These are phyloP conservation scores for Colletotrichum paranaense DNA, from an alignment of 2,329 filamentous ascomycete species.

Conservation along the genomic window DNA sequence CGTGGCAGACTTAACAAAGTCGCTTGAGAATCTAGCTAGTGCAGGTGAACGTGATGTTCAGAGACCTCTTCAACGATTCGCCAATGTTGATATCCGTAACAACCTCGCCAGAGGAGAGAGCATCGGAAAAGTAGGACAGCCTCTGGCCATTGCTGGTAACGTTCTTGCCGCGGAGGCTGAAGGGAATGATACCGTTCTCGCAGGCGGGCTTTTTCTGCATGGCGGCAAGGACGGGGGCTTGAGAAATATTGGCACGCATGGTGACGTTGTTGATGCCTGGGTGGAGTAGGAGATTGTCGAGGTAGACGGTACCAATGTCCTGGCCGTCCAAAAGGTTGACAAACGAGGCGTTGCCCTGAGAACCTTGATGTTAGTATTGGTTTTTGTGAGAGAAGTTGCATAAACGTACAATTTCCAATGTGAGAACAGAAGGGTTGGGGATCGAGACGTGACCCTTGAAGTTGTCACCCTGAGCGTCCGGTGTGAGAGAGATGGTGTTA, in stretches of 20 bases:
- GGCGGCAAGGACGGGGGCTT: slow-evolving; percentile 58
- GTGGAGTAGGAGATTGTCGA: slow-evolving; percentile 67
- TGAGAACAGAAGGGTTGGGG: slow-evolving; percentile 72
- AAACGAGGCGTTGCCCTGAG: slow-evolving; percentile 72
- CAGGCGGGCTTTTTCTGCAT: slow-evolving; percentile 60
- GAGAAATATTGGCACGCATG: slow-evolving; percentile 65
- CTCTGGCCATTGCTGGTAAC: slow-evolving; percentile 63
- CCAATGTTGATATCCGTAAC: slow-evolving; percentile 64
- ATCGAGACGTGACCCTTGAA: slow-evolving; percentile 70
- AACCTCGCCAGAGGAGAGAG: slow-evolving; percentile 63
- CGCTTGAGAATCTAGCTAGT: not conserved
- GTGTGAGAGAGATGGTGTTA: slow-evolving; percentile 56
- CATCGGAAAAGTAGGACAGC: slow-evolving; percentile 66
- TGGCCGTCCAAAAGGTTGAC: slow-evolving; percentile 64
- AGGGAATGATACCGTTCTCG: slow-evolving; percentile 63
- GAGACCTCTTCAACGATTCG: slow-evolving; percentile 35
- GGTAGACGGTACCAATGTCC: slow-evolving; percentile 65
- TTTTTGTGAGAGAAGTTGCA: not conserved
- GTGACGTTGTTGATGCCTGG: slow-evolving; percentile 69
- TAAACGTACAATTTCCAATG: slow-evolving; percentile 69
- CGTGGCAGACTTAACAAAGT: not conserved
- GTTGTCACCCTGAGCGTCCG: slow-evolving; percentile 62
- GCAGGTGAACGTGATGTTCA: slow-evolving; percentile 39
- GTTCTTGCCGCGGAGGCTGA: slow-evolving; percentile 64
- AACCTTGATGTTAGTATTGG: slow-evolving; percentile 1